These are phyloP conservation scores for Breviolum minutum DNA, from an alignment of 73 alveolate genomes.

Conservation along the genomic window DNA sequence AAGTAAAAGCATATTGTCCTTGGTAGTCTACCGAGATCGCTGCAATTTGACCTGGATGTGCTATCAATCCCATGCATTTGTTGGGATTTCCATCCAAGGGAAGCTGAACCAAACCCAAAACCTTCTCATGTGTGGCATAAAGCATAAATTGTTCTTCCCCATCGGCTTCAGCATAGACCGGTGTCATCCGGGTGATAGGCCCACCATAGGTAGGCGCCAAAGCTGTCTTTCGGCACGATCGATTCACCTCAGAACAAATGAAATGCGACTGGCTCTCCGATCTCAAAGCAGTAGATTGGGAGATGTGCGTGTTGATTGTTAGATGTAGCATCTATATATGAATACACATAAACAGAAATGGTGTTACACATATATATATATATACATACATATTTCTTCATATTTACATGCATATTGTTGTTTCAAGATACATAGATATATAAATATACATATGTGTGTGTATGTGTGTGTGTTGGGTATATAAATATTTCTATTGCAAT, in stretches of 20 bases:
- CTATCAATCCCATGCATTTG: slow-evolving; percentile 98
- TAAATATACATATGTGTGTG: too few relatives aligned
- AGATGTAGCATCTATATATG: too few relatives aligned
- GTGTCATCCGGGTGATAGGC: slow-evolving; percentile 96
- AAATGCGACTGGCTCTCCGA: too few relatives aligned
- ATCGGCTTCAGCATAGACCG: slow-evolving; percentile 97
- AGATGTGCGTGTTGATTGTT: too few relatives aligned
- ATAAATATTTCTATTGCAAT: too few relatives aligned
- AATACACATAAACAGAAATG: too few relatives aligned
- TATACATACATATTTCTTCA: too few relatives aligned
- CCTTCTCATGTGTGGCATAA: slow-evolving; percentile 98
- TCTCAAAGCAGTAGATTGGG: too few relatives aligned
- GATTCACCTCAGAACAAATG: neutral
- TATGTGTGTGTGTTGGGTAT: too few relatives aligned
- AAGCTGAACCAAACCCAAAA: slow-evolving; percentile 96
- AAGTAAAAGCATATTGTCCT: slow-evolving; percentile 98
- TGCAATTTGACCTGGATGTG: slow-evolving; percentile 99
- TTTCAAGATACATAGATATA: too few relatives aligned
- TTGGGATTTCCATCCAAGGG: slow-evolving; percentile 99
- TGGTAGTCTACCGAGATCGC: slow-evolving; percentile 97
- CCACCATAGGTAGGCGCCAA: slow-evolving; percentile 99
- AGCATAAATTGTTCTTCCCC: slow-evolving; percentile 97
- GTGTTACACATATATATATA: too few relatives aligned
- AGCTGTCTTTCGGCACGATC: slow-evolving; percentile 97
- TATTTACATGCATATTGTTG: too few relatives aligned